A percentile compares a stretch with the other conserved stretches of the same genome.
These are phyloP conservation scores for Apiospora marii DNA, from an alignment of 2,329 filamentous ascomycete species.

Conservation along the genomic window DNA sequence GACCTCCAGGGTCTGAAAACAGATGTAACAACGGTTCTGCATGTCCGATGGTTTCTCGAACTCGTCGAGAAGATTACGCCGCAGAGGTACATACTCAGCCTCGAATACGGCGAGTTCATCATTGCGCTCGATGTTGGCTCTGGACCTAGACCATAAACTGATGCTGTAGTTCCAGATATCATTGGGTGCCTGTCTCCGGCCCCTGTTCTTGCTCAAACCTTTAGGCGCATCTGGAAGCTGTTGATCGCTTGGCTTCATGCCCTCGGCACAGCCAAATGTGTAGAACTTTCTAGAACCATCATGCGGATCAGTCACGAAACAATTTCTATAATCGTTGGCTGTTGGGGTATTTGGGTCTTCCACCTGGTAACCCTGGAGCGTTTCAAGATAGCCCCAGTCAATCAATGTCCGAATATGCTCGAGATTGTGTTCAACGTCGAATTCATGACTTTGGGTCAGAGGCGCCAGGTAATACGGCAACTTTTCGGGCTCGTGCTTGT, in stretches of 20 bases:
- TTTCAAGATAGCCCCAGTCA: slow-evolving; percentile 67
- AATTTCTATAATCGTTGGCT: slow-evolving; percentile 59
- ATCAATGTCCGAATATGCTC: slow-evolving; percentile 49
- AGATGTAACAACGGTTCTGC: slow-evolving; percentile 68
- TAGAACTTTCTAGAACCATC: slow-evolving; percentile 72
- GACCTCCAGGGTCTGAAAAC: slow-evolving; percentile 78
- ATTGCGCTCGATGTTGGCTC: slow-evolving; percentile 60
- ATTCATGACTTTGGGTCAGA: slow-evolving; percentile 39
- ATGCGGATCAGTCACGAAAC: slow-evolving; percentile 63
- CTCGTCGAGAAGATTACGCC: slow-evolving; percentile 85
- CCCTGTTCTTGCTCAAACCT: slow-evolving; percentile 53
- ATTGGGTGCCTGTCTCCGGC: slow-evolving; percentile 45
- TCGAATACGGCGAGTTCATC: slow-evolving; percentile 82
- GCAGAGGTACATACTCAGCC: slow-evolving; percentile 75
- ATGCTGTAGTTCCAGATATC: slow-evolving; percentile 86
- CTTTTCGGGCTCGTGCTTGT: slow-evolving; percentile 66
- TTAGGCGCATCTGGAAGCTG: slow-evolving; percentile 65
- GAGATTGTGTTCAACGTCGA: slow-evolving; percentile 31
- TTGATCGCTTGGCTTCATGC: slow-evolving; percentile 69
- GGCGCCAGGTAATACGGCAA: slow-evolving; percentile 89
- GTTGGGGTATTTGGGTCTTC: slow-evolving; percentile 52
- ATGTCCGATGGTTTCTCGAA: slow-evolving; percentile 60
- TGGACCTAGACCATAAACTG: slow-evolving; percentile 73
- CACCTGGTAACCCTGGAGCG: slow-evolving; percentile 44
- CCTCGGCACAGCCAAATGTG: slow-evolving; percentile 58